Evolutionary conservation across 805 yeast species (phyloP), one percentile per base, ranked within the genome.

Genomic region (Pichia rugopelliculosa): DNA sequence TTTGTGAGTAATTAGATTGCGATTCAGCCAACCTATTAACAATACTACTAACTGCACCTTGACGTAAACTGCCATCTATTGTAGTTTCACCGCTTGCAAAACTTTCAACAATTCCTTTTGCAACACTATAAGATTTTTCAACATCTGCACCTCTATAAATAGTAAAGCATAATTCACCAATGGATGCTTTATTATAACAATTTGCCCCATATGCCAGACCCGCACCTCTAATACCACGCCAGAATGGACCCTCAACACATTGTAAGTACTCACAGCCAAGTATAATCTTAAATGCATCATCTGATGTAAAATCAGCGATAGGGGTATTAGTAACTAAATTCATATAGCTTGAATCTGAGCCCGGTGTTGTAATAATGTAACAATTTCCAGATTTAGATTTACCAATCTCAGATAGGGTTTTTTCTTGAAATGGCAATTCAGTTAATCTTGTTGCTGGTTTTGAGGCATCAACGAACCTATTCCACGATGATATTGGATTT

Each of bases 141-240:
- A 86, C 79, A 63, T 93, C 97, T 1, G 96, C 77, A 13, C 95
- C 96, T 52, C 96, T 76, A 58, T 87, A 86, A 18, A 91, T 74
- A 41, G 72, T 74, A 57, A 82, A 87, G 5, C 73, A 71, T 52
- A 91, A 64, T 45, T 74, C 77, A 4, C 95, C 91, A 37, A 77
- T 67, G 55, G 88, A 96, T 12, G 77, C 59, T 52, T 75, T 74
- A 42, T 78, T 72, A 39, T 72, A 60, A 55, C 87, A 71, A 46
- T 70, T 72, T 1, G 91, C 93, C 36, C 96, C 97, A 63, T 93
- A 93, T 0, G 97, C 97, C 39, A 87, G 70, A 3, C 99, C 99
- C 1, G 89, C 76, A 37, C 99, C 99, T 66, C 99, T 78, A 30
- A 93, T 86, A 47, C 95, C 96, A 58, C 87, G 77, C 97, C 98